Base-by-base conservation (phyloP, 352 stramenopile genomes). In the Phytophthora quininea region DNA sequence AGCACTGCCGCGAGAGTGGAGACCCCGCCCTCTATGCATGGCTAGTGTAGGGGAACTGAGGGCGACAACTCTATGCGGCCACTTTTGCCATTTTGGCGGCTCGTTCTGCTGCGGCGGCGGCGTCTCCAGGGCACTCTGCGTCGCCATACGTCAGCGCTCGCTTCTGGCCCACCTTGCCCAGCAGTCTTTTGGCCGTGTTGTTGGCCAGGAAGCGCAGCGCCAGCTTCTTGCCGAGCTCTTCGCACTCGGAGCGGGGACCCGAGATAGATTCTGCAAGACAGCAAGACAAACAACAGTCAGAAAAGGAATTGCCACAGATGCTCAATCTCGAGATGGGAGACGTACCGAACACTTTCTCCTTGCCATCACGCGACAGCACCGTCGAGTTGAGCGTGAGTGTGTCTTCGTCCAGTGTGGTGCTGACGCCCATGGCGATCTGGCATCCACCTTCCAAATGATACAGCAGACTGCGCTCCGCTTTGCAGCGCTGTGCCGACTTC, bases 391-490 rank as follows among this genome's bases (percentile, higher is more conserved):
- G 70, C 29, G 79, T 93, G 9, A 95, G 72, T 40, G 57, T 85
- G 47, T 92, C 83, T 30, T 64, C 70, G 14, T 90, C 72, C 19
- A 95, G 62, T 8, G 73, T 88, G 42, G 87, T 80, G 66, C 89
- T 88, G 53, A 95, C 87, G 10, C 84, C 87, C 87, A 95, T 95
- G 19, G 87, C 82, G 42, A 95, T 94, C 84, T 90, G 90, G 60
- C 90, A 97, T 55, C 90, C 90, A 29, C 90, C 88, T 76, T 96
- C 84, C 8, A 97, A 71, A 52, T 85, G 71, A 53, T 89, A 91
- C 31, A 97, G 64, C 71, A 97, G 58, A 67, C 83, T 94, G 3
- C 90, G 87, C 70, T 97, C 90, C 0, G 86, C 90, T 46, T 79
- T 89, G 69, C 90, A 97, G 32, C 89, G 46, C 46, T 94, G 86